phyloP scores from a whole-genome alignment of 140 eudicot species.

The Flaveria floridana region DNA sequence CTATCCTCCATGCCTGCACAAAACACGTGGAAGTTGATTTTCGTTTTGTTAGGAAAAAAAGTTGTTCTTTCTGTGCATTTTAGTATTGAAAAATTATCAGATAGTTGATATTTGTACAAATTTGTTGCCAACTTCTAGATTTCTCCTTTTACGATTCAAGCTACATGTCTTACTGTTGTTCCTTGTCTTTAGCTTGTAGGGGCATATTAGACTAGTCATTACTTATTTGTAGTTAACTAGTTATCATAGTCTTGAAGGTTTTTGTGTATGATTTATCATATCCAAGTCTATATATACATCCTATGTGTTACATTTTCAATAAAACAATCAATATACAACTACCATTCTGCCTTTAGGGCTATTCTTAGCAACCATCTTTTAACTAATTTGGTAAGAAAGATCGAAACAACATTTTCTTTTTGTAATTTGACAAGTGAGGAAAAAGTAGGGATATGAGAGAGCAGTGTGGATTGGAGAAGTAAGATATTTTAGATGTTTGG shows the following conservation, averaged over 20 bases:
- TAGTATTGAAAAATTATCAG: too few species aligned
- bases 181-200: background rate
- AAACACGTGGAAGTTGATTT: too few species aligned
- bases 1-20: too few species aligned
- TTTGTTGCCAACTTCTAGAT: background rate
- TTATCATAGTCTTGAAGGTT: background rate
- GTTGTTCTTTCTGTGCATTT: too few species aligned
- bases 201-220: background rate
- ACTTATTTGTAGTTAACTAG: background rate
- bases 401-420: background rate
- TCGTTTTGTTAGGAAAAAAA: too few species aligned
- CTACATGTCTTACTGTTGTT: background rate
- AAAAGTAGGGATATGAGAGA: background rate
- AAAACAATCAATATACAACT: background rate
- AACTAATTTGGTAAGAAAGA: background rate
- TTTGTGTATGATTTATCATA: background rate
- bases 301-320: background rate
- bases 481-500: conserved; percentile 4
- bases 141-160: background rate
- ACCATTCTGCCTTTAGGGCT: background rate
- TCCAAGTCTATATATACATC: background rate
- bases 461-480: background rate
- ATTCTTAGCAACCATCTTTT: conserved; percentile 3
- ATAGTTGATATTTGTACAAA: background rate
- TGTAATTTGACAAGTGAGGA: background rate